Conservation (phyloP, 148 eudicot species). For the Cornus controversa region DNA sequence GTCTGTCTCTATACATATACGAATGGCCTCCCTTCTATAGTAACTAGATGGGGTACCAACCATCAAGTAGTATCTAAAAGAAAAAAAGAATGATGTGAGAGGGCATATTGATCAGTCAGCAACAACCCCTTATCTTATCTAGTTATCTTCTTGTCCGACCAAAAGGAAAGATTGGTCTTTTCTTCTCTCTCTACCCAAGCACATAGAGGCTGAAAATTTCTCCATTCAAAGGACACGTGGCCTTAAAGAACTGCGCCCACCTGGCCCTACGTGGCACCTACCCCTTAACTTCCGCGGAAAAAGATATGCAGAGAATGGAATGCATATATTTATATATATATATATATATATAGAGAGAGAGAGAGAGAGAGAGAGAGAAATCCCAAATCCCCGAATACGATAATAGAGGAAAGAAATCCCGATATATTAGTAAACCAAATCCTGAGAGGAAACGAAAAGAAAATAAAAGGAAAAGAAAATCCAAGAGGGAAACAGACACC, state of each 20-base stretch:
- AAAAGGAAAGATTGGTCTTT: not conserved
- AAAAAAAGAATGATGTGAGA: no score
- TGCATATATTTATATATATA: no score
- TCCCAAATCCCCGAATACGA: no score
- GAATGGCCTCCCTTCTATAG: no score
- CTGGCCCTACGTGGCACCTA: not conserved
- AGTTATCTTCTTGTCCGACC: slow-evolving; percentile 4
- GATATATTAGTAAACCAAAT: no score
- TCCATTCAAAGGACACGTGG: not conserved
- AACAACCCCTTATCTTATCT: slow-evolving; percentile 15
- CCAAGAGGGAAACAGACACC: not conserved
- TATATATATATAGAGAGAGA: no score
- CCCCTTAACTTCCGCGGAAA: not conserved
- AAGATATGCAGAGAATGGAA: not conserved
- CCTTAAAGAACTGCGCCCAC: not conserved
- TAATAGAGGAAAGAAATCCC: no score
- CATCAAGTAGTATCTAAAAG: no score
- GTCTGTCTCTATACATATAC: no score
- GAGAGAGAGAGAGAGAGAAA: no score
- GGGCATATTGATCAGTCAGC: not conserved
- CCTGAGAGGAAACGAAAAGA: not conserved
- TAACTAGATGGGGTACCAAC: no score
- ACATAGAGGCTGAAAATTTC: no score
- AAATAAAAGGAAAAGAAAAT: not conserved
- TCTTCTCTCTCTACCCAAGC: slow-evolving; percentile 1